Percentiles rank a stretch among this genome's conserved stretches.
These are phyloP conservation scores for Cryptosporidium bovis DNA, from an alignment of 169 alveolate genomes.

Conservation along the genomic window DNA sequence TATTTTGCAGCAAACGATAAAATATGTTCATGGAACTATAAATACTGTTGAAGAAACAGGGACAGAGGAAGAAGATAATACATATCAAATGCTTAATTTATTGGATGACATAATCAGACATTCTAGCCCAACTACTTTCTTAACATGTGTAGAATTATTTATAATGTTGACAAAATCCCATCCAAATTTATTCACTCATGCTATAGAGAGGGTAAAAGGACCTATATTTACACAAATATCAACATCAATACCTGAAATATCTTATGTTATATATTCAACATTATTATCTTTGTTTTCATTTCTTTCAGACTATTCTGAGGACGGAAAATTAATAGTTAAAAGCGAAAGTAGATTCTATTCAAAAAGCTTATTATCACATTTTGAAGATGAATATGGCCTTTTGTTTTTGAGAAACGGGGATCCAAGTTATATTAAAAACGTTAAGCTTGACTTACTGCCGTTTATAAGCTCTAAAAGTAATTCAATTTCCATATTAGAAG, in stretches of 20 bases:
- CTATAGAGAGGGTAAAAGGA: conserved; percentile 40
- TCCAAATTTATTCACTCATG: conserved; percentile 40
- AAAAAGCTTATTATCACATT: neutral
- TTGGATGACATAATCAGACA: conserved; percentile 45
- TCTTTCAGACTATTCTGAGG: conserved; percentile 23
- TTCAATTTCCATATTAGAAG: conserved; percentile 8
- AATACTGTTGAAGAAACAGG: neutral
- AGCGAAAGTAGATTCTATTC: conserved; percentile 5
- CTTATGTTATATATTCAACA: conserved; percentile 28
- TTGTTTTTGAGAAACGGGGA: conserved; percentile 87
- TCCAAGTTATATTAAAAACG: conserved; percentile 85
- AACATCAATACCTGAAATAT: conserved; percentile 65
- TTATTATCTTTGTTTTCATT: conserved; percentile 45
- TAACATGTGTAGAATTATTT: conserved; percentile 31
- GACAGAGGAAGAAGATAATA: neutral
- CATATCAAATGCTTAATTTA: conserved; percentile 23
- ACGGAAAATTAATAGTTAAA: neutral
- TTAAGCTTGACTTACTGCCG: conserved; percentile 84
- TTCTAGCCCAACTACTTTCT: conserved; percentile 39
- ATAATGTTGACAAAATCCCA: conserved; percentile 36
- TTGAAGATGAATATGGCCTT: conserved; percentile 80
- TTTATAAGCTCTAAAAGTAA: conserved; percentile 84
- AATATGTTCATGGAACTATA: conserved; percentile 10
- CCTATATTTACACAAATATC: conserved; percentile 63
- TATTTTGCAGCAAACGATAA: conserved; percentile 79